Conservation (phyloP, 306 rosid species). For the Vigna reflexopilosa region DNA sequence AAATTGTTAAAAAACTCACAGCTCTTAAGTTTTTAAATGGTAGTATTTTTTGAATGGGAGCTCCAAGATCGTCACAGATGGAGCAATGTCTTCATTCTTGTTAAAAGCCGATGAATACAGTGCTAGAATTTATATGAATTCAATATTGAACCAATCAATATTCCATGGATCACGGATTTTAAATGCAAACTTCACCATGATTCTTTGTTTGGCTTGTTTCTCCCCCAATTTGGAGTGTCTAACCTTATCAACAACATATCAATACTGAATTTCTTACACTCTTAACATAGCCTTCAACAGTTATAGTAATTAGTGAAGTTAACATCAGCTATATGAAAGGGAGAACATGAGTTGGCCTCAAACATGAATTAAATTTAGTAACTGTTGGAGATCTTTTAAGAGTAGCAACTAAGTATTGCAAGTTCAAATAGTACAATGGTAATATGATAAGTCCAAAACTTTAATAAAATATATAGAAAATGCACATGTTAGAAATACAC, state of each 20-base stretch:
- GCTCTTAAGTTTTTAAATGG: background rate
- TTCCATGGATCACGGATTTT: background rate
- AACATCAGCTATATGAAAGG: background rate
- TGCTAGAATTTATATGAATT: constrained; percentile 13
- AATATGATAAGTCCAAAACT: constrained; percentile 16
- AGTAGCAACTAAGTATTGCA: background rate
- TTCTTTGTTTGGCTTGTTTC: constrained; percentile 31
- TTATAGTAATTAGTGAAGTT: background rate
- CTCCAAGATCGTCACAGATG: background rate
- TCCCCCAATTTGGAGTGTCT: background rate
- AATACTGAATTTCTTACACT: constrained; percentile 26
- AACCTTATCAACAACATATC: background rate
- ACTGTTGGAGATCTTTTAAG: too few relatives aligned
- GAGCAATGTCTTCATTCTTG: background rate
- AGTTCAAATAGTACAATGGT: background rate
- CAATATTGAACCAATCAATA: constrained; percentile 1
- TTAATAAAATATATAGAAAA: background rate
- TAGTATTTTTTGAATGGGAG: constrained; percentile 23
- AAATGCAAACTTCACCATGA: background rate
- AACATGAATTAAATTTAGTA: background rate
- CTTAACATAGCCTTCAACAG: background rate
- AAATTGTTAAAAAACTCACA: background rate
- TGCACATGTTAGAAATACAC: background rate
- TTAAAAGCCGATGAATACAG: background rate
- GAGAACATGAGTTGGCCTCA: background rate